Conservation (phyloP, 371 early-diverging fungal genomes). For the Entomophthora muscae region DNA sequence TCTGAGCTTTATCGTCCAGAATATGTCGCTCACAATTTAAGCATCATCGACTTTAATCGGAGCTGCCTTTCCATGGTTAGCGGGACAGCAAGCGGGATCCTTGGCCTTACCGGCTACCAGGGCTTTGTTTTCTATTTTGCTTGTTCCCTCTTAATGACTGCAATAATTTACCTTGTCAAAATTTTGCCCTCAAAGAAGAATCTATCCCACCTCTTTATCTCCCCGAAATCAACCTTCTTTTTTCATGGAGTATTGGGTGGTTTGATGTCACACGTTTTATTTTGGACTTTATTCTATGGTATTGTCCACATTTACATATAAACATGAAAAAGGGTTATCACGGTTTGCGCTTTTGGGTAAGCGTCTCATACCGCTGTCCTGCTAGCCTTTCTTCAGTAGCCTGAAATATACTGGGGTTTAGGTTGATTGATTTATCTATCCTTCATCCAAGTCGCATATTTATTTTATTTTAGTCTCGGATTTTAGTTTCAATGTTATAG, state of each 20-base stretch:
- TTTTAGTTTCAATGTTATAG: too few relatives aligned
- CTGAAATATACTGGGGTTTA: too few relatives aligned
- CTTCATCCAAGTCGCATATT: too few relatives aligned
- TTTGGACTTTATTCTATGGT: constrained; percentile 71
- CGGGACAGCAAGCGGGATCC: constrained; percentile 62
- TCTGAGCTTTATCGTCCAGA: not conserved
- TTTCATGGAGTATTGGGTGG: constrained; percentile 55
- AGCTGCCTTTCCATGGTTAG: constrained; percentile 54
- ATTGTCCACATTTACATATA: constrained; percentile 50
- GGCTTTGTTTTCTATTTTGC: constrained; percentile 61
- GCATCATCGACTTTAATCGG: constrained; percentile 48
- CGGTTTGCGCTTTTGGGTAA: too few relatives aligned
- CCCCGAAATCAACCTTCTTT: constrained; percentile 18
- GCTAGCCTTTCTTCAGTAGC: too few relatives aligned
- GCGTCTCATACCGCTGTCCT: too few relatives aligned
- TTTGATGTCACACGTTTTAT: constrained; percentile 55
- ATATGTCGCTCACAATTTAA: constrained; percentile 39
- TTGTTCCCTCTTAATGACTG: constrained; percentile 26
- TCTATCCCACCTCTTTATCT: not conserved
- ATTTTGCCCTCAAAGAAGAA: not conserved
- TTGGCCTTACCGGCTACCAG: constrained; percentile 42
- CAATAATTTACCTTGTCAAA: not conserved
- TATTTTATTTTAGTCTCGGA: too few relatives aligned
- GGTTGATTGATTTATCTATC: too few relatives aligned
- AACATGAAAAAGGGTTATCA: too few relatives aligned